Base-by-base conservation (phyloP, 768 basidiomycete genomes). In the Calocybe cyanea region DNA sequence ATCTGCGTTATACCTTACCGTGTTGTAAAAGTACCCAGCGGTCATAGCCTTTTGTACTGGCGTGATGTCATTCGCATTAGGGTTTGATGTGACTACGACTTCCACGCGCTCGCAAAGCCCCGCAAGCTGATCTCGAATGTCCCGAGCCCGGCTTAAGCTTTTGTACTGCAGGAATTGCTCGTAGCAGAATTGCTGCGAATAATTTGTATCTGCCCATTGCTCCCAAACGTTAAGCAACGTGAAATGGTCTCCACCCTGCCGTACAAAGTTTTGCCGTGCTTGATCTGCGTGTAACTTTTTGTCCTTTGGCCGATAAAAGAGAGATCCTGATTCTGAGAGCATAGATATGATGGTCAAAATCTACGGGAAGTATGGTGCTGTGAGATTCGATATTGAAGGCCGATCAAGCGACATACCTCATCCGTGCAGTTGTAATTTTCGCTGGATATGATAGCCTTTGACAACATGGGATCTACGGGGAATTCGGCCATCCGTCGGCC, bases 401-500 rank as follows among this genome's bases (percentile, higher is more conserved):
- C 13, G 23, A 31, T 23, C 41, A 2, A 38, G 34, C 20, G 24
- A 57, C 78, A 52, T 60, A 92, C 92, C 78, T 98, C 96, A 58
- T 99, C 95, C 3, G 95, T 97, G 63, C 95, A 97, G 10, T 76
- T 73, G 64, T 92, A 98, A 46, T 87, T 78, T 63, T 98, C 96
- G 60, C 93, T 96, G 36, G 91, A 87, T 50, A 99, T 92, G 62
- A 99, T 95, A 4, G 87, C 84, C 65, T 97, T 98, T 18, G 89
- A 92, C 55, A 99, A 67, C 87, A 96, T 96, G 6, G 96, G 96
- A 59, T 99, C 96, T 15, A 98, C 92, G 8, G 93, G 96, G 67
- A 99, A 98, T 63, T 99, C 96, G 0, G 95, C 94, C 96, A 99
- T 98, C 43, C 94, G 71, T 48, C 96, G 76, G 1, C 96, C 96